Conservation (phyloP, 257 asterid genomes). For the Scutellaria galericulata region DNA sequence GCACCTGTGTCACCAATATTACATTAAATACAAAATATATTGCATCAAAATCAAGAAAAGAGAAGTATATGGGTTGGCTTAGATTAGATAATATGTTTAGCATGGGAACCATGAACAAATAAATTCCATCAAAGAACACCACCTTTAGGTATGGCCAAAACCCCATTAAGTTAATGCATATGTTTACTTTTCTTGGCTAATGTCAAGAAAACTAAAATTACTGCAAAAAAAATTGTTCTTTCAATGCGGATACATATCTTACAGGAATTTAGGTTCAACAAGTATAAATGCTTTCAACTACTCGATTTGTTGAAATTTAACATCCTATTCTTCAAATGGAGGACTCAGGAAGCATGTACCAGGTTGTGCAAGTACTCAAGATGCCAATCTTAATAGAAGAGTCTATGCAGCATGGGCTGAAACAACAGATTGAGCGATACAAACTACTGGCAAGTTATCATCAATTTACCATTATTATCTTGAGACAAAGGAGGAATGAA, state of each 20-base stretch:
- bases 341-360: conserved; percentile 3
- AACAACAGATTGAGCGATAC: conserved; percentile 11
- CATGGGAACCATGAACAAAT: conserved; percentile 8
- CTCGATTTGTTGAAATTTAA: conserved; percentile 5
- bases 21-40: conserved; percentile 16
- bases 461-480: background rate
- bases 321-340: conserved; percentile 14
- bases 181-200: conserved; percentile 1
- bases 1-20: conserved; percentile 64
- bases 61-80: conserved; percentile 6
- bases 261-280: background rate
- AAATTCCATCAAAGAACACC: background rate
- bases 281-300: conserved; percentile 12
- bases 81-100: background rate
- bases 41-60: conserved; percentile 8
- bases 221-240: conserved; percentile 3
- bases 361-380: conserved; percentile 4
- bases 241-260: background rate
- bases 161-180: background rate
- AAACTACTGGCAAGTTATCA: conserved; percentile 18
- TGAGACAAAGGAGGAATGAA: conserved; percentile 10
- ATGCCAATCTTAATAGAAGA: background rate
- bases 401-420: background rate
- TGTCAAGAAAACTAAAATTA: background rate
- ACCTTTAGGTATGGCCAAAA: conserved; percentile 18